Conservation (phyloP, 2,329 filamentous ascomycete genomes). For the Aspergillus tamarii region DNA sequence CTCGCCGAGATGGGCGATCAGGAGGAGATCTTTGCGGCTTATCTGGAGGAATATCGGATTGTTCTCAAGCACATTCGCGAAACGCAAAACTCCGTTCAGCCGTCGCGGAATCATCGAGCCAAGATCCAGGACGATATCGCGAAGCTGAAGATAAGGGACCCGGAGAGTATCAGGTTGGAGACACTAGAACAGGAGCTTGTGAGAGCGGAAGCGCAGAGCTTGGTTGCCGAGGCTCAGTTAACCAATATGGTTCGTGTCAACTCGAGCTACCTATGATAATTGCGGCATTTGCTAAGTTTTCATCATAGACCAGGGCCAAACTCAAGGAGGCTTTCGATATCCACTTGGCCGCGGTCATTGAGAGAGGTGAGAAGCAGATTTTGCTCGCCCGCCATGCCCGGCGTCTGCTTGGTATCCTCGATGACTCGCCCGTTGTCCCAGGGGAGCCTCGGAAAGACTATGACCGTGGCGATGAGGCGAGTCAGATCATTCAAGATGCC, state of each 20-base stretch:
- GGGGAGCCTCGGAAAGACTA: slow-evolving; percentile 77
- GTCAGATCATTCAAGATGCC: slow-evolving; percentile 87
- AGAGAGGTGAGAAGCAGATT: slow-evolving; percentile 95
- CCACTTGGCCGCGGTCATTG: slow-evolving; percentile 88
- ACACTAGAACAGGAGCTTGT: slow-evolving; percentile 95
- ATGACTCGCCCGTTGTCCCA: slow-evolving; percentile 86
- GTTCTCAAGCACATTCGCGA: slow-evolving; percentile 91
- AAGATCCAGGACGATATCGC: slow-evolving; percentile 94
- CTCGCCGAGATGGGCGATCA: slow-evolving; percentile 92
- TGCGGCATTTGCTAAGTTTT: neutral
- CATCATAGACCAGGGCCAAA: slow-evolving; percentile 80
- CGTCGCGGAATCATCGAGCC: slow-evolving; percentile 80
- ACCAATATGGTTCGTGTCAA: slow-evolving; percentile 77
- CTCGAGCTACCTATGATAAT: neutral
- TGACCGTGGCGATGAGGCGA: slow-evolving; percentile 66
- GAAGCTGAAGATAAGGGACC: slow-evolving; percentile 89
- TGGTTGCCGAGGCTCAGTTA: slow-evolving; percentile 95
- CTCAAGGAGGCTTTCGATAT: slow-evolving; percentile 91
- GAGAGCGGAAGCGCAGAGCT: slow-evolving; percentile 88
- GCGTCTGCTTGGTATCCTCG: slow-evolving; percentile 79
- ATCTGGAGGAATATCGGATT: slow-evolving; percentile 80
- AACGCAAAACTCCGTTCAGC: slow-evolving; percentile 93
- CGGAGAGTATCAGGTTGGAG: slow-evolving; percentile 76
- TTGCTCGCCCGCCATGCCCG: slow-evolving; percentile 90
- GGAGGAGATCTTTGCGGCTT: slow-evolving; percentile 84